Evolutionary conservation across 352 stramenopile genomes (phyloP).

Genomic region (Pilasporangium apinafurcum): DNA sequence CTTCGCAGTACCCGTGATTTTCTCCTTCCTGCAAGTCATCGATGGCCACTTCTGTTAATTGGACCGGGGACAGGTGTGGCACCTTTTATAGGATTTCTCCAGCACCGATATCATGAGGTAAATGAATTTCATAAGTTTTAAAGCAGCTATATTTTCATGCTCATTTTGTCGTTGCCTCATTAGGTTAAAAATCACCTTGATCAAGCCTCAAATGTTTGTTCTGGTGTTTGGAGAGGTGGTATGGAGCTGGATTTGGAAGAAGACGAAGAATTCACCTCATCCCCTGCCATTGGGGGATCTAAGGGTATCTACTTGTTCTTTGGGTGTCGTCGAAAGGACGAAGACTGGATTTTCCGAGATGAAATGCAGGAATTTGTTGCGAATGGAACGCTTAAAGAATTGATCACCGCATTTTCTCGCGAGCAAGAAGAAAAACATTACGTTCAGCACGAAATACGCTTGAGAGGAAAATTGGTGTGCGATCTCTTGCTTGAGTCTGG

Average conservation of each 20-base stretch:
- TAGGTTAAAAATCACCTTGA: constrained; percentile 7
- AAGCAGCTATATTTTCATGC: background rate
- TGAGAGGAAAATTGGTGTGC: constrained; percentile 53
- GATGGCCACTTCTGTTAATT: constrained; percentile 91
- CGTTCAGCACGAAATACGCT: constrained; percentile 85
- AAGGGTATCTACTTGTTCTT: constrained; percentile 91
- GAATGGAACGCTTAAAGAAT: constrained; percentile 67
- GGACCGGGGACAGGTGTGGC: constrained; percentile 94
- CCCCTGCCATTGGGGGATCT: constrained; percentile 17
- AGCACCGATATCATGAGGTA: constrained; percentile 66
- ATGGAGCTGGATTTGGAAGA: constrained; percentile 30
- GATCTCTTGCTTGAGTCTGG: constrained; percentile 71
- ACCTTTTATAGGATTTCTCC: constrained; percentile 95
- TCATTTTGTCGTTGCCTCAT: background rate
- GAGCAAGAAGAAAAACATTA: constrained; percentile 90
- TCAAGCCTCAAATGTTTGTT: constrained; percentile 24
- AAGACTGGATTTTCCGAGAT: constrained; percentile 92
- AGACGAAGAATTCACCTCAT: constrained; percentile 29
- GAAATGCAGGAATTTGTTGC: constrained; percentile 74
- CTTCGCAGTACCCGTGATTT: constrained; percentile 90
- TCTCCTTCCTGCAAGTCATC: constrained; percentile 68
- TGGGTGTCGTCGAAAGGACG: constrained; percentile 80
- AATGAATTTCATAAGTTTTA: too few species aligned
- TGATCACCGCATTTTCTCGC: constrained; percentile 91
- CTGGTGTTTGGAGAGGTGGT: constrained; percentile 77